These are phyloP conservation scores for Phytophthora quininea DNA, from an alignment of 352 stramenopile species.

Conservation along the genomic window DNA sequence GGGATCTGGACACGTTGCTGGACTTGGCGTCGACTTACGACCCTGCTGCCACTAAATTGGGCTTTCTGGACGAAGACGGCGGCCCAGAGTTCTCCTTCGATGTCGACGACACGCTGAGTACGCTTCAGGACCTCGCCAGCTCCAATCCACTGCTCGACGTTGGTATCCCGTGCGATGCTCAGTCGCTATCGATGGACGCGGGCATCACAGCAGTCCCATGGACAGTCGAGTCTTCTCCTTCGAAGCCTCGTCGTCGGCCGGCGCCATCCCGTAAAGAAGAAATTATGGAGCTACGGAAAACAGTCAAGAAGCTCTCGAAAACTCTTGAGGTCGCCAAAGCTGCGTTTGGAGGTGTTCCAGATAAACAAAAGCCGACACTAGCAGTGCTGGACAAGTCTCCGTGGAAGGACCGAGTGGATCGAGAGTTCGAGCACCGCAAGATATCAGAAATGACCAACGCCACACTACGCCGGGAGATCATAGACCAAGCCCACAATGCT, in stretches of 20 bases:
- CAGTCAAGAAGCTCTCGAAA: background rate
- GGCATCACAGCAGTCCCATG: slow-evolving; percentile 3
- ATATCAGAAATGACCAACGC: slow-evolving; percentile 8
- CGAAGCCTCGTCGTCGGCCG: slow-evolving; percentile 8
- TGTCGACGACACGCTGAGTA: too few relatives aligned
- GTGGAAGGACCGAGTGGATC: slow-evolving; percentile 16
- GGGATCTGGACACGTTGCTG: background rate
- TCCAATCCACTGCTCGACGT: too few relatives aligned
- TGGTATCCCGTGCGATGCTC: background rate
- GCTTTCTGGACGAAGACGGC: background rate
- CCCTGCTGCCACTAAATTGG: background rate
- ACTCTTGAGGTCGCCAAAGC: slow-evolving; percentile 7
- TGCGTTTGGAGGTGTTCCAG: background rate
- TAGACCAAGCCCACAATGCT: slow-evolving; percentile 8
- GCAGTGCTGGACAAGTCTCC: slow-evolving; percentile 1
- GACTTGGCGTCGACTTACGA: background rate
- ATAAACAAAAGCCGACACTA: background rate
- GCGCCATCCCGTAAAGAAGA: slow-evolving; percentile 19
- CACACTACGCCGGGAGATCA: slow-evolving; percentile 6
- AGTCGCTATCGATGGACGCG: background rate
- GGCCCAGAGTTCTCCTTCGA: too few relatives aligned
- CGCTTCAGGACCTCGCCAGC: too few relatives aligned
- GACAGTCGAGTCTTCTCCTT: background rate
- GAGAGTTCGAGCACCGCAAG: slow-evolving; percentile 11
- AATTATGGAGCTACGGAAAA: slow-evolving; percentile 13